Evolutionary conservation across 2,329 filamentous ascomycete species (phyloP), one percentile per base, ranked within the genome.

Genomic region (Lachnellula occidentalis): DNA sequence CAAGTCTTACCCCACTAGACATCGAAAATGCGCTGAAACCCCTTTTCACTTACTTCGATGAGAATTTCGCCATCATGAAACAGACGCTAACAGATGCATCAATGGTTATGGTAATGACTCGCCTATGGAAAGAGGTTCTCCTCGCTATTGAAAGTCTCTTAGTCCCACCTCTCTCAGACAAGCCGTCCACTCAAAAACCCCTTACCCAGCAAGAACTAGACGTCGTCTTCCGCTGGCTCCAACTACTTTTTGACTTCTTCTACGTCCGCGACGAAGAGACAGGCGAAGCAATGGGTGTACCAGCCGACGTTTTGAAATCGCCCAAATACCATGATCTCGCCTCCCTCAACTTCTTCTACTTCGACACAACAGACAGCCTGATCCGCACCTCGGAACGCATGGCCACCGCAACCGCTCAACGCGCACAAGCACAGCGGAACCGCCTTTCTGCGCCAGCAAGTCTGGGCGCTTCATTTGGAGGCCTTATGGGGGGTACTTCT

Each of bases 41-140:
- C 4, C 79, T 99, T 1, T 94, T 96, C 69, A 82, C 85, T 51
- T 99, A 99, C 71, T 99, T 99, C 69, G 90, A 99, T 69, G 92
- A 96, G 69, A 99, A 99, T 67, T 99, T 99, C 72, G 90, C 91
- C 56, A 96, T 97, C 64, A 96, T 99, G 92, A 96, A 97, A 74
- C 85, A 94, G 71, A 96, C 92, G 0, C 77, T 99, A 54, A 97
- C 94, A 1, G 87, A 91, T 55, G 86, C 90, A 54, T 95, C 94
- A n/a, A 96, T 99, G 92, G 85, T 92, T 64, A 92, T 94, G 69
- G 94, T 99, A 64, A 99, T 99, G 94, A 95, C 91, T 21, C 85
- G 94, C 45, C 75, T 99, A 5, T 99, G 94, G 94, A 99, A 99
- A 73, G 94, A 99, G 71, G 92, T 96, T 0, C 78, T 99, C 15